phyloP scores from a whole-genome alignment of 441 rosid genomes.

The Gossypium armourianum region DNA sequence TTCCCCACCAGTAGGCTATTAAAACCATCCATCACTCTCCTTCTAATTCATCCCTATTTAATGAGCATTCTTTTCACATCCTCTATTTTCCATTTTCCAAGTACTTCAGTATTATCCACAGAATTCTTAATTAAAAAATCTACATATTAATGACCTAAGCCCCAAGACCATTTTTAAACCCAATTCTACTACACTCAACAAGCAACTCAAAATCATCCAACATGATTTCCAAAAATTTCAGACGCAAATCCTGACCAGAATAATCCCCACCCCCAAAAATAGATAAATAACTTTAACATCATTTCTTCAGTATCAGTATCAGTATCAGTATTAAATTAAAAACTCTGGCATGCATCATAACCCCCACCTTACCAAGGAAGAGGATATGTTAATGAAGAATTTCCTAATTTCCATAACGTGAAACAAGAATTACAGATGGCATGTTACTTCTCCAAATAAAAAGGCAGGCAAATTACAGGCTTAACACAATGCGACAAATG shows the following conservation, averaged over 20 bases:
- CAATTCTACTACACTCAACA: background rate
- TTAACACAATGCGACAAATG: background rate
- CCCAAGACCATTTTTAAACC: background rate
- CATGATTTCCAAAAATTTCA: background rate
- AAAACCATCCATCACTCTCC: background rate
- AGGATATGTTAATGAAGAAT: background rate
- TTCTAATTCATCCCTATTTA: background rate
- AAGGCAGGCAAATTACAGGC: constrained; percentile 12
- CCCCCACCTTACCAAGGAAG: background rate
- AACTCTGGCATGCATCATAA: background rate
- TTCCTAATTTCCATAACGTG: background rate
- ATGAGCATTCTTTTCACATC: background rate
- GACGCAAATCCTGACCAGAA: background rate
- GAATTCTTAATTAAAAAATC: background rate
- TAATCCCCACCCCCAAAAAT: background rate
- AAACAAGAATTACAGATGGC: background rate
- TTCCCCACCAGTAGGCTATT: background rate
- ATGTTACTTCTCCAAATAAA: background rate
- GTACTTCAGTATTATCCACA: background rate
- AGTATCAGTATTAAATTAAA: background rate
- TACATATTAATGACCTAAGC: background rate
- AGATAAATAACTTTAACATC: background rate
- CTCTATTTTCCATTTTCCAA: background rate
- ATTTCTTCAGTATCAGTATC: background rate
- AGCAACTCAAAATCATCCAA: background rate